Base-by-base conservation (phyloP, 1,284 basidiomycete species). In the Cutaneotrichosporon curvatum region DNA sequence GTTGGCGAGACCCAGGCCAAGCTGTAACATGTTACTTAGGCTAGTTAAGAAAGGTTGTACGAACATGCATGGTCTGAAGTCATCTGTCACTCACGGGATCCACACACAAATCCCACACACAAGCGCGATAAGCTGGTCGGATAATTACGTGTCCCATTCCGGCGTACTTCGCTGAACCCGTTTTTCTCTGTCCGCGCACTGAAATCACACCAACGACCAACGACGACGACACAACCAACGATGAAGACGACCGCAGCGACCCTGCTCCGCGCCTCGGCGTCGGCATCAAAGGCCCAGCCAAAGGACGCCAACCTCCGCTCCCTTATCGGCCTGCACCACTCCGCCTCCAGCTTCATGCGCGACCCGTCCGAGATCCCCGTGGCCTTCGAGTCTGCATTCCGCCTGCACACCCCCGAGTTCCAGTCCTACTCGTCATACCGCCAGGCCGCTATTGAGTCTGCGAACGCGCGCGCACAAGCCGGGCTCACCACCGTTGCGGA, bases 271-370 rank as follows among this genome's bases (percentile, higher is more conserved):
- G 60, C 58, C 16, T 34, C 48, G n/a, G 56, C 64, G 3, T 48
- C 62, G 4, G 42, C 51, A 10, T 40, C 48, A 2, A 55, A 55
- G 20, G 8, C 25, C 25, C 7, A 28, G 25, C 7, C 25, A 12
- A 28, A 28, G 25, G 25, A 28, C 25, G 25, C 25, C 25, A 28
- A 28, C 25, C 58, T 67, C 4, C 58, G 61, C 32, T 50, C 46
- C 15, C 60, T 71, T 14, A 57, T 70, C 30, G 47, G 53, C 14
- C 58, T 71, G 9, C 67, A 71, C 49, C 69, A 71, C 53, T 41
- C 57, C n/a, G 51, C 64, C 2, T 53, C 65, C 8, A 55, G 59
- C 4, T 71, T 69, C 57, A 60, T 71, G 50, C 59, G 61, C 35
- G 46, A 59, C 32, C 55, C 66, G 0, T 36, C 48, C 34, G 56